Evolutionary conservation across 2,329 filamentous ascomycete genomes (phyloP), one percentile per base, ranked within the genome.

Genomic region (Aureobasidium lini): DNA sequence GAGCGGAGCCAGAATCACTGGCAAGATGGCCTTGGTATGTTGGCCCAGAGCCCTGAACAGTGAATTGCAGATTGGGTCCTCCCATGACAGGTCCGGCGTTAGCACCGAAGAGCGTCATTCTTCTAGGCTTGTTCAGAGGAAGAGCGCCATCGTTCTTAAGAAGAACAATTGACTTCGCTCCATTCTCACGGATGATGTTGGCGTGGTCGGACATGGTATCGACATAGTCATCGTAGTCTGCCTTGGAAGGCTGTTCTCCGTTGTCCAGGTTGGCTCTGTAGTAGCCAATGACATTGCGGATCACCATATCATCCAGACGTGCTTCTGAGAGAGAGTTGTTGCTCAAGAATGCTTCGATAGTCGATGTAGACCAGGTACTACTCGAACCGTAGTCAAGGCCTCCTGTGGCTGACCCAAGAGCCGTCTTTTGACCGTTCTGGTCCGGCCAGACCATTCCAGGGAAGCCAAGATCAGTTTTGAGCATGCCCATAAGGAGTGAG

Each of bases 401-500:
- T 44, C 48, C 47, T 6, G 40, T 23, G n/a, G 37, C 50, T 5
- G 47, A 46, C 9, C 28, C 28, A 37, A 46, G 13, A 2, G 49
- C 46, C 7, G 46, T 47, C n/a, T 49, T 57, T 15, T 57, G 53
- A 36, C 23, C 53, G 9, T 15, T 36, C 11, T 28, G 29, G 16
- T 57, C 53, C 0, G 83, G 84, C 78, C 89, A 83, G 57, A 93
- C 81, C 66, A 90, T 90, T 0, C 89, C 89, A 64, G 90, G 87
- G 74, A 92, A 93, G 47, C 87, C 88, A 1, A 92, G 78, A 72
- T 94, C 89, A 31, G 82, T 81, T 75, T 93, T 94, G 65, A 94
- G 77, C 2, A 93, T 73, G 46, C 85, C 83, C 68, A 94, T 56
- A 34, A 62, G 29, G 6, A 60, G 60, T 32, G 47, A 32, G 11